Evolutionary conservation across 306 rosid species (phyloP).

Genomic region (Trifolium repens): DNA sequence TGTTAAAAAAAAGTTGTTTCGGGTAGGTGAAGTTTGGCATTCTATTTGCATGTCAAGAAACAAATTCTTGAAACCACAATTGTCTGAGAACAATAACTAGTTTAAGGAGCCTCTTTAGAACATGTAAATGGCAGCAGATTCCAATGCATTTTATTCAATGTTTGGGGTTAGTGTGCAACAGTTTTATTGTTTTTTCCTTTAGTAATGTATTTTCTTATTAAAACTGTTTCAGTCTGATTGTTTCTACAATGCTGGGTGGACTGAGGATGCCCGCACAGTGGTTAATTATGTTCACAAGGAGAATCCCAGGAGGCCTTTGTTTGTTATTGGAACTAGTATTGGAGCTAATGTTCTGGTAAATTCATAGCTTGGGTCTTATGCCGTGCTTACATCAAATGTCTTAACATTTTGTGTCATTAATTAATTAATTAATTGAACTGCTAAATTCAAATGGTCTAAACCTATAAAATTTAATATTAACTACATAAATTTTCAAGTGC

Average conservation of each 20-base stretch:
- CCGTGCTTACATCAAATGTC: slow-evolving; percentile 20
- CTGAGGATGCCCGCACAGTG: slow-evolving; percentile 82
- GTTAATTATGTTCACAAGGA: slow-evolving; percentile 71
- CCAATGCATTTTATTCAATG: slow-evolving; percentile 9
- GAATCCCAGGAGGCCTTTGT: slow-evolving; percentile 74
- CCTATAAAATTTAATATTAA: slow-evolving; percentile 12
- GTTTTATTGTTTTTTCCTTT: slow-evolving; percentile 31
- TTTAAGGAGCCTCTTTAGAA: slow-evolving; percentile 14
- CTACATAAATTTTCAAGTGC: slow-evolving; percentile 15
- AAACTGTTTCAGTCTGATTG: slow-evolving; percentile 81
- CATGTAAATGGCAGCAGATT: slow-evolving; percentile 3
- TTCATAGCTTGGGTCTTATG: slow-evolving; percentile 34
- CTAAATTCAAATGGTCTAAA: slow-evolving; percentile 28
- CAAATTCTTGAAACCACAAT: not conserved
- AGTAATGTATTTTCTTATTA: slow-evolving; percentile 36
- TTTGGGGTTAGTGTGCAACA: slow-evolving; percentile 32
- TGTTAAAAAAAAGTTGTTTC: not conserved
- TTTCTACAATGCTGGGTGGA: slow-evolving; percentile 99
- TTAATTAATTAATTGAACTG: slow-evolving; percentile 1
- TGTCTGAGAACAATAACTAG: slow-evolving; percentile 18
- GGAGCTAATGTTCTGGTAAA: slow-evolving; percentile 94
- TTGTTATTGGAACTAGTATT: slow-evolving; percentile 85
- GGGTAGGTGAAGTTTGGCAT: not conserved
- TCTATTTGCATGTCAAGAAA: slow-evolving; percentile 25
- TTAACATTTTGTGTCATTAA: slow-evolving; percentile 19